Evolutionary conservation across 2,329 filamentous ascomycete genomes (phyloP).

Genomic region (Aspergillus awamori): DNA sequence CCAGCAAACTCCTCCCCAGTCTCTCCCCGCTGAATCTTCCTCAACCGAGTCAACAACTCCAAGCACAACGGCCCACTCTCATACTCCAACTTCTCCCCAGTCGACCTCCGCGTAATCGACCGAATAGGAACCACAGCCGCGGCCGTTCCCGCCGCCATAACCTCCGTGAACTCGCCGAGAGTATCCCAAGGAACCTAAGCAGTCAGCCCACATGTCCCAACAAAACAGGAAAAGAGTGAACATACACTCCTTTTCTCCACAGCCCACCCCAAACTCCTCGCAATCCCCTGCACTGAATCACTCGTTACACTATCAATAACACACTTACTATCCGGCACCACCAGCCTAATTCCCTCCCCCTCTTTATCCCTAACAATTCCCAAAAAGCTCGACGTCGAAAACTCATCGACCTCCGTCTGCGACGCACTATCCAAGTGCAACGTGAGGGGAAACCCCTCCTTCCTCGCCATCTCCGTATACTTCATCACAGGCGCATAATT

Average conservation of each 20-base stretch:
- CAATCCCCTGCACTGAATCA: background rate
- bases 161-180: background rate
- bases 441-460: slow-evolving; percentile 7
- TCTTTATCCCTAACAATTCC: background rate
- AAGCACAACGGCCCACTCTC: background rate
- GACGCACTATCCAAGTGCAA: slow-evolving; percentile 9
- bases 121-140: slow-evolving; percentile 4
- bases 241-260: slow-evolving; percentile 7
- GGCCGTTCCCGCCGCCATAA: slow-evolving; percentile 5
- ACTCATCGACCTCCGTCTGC: slow-evolving; percentile 8
- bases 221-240: background rate
- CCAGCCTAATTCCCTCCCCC: background rate
- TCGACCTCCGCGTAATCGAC: slow-evolving; percentile 6
- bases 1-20: background rate
- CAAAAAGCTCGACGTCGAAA: slow-evolving; percentile 6
- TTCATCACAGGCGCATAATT: slow-evolving; percentile 11
- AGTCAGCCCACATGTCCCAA: background rate
- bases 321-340: slow-evolving; percentile 9
- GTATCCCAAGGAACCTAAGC: slow-evolving; percentile 5
- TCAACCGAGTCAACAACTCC: slow-evolving; percentile 3
- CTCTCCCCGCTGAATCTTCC: background rate
- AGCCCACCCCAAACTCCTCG: slow-evolving; percentile 1
- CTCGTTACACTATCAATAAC: slow-evolving; percentile 12
- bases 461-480: slow-evolving; percentile 8
- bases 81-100: background rate